Conservation (phyloP, 768 basidiomycete genomes). For the Leucocoprinus leucothites region DNA sequence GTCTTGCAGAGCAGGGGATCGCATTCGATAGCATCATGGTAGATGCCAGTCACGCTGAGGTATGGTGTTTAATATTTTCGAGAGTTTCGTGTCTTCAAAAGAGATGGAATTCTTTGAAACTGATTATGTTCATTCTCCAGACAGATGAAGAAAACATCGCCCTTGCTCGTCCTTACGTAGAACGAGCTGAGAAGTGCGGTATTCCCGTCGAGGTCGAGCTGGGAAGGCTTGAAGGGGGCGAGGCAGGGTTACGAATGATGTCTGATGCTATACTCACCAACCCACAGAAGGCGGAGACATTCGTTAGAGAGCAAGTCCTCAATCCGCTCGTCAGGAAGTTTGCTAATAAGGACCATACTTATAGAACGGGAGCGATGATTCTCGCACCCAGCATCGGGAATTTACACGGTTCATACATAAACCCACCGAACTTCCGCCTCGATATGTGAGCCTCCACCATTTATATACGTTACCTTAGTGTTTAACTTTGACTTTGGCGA, state of each 20-base stretch:
- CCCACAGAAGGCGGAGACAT: conserved; percentile 37
- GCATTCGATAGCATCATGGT: conserved; percentile 51
- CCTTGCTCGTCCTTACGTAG: conserved; percentile 40
- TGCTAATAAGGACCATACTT: neutral
- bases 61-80: conserved; percentile 12
- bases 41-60: conserved; percentile 47
- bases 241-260: conserved; percentile 45
- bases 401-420: conserved; percentile 42
- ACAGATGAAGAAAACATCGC: conserved; percentile 46
- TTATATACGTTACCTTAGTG: neutral
- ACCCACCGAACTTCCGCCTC: conserved; percentile 42
- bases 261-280: conserved; percentile 46
- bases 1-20: conserved; percentile 42
- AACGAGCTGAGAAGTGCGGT: conserved; percentile 36
- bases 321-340: neutral
- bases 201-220: conserved; percentile 46
- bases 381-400: conserved; percentile 48
- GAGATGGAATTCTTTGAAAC: too few species aligned
- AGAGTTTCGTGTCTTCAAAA: too few species aligned
- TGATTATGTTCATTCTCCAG: too few species aligned
- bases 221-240: conserved; percentile 45
- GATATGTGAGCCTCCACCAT: conserved; percentile 32
- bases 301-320: conserved; percentile 33
- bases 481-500: neutral
- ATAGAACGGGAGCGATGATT: conserved; percentile 41